These are phyloP conservation scores for Omphalea diandra DNA, from an alignment of 441 rosid species.

Conservation along the genomic window DNA sequence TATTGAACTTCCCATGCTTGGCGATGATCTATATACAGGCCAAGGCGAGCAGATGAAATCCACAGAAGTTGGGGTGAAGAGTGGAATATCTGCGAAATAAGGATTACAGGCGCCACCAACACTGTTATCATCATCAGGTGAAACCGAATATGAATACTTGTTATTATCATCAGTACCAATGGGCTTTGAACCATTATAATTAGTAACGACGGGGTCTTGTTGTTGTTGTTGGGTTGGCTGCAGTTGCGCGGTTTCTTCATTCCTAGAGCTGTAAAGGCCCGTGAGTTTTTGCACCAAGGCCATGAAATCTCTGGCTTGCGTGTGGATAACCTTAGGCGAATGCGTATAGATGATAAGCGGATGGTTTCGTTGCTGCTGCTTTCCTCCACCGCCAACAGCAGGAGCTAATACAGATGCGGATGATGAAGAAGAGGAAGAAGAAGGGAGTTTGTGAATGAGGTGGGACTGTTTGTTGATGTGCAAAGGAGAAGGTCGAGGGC, in stretches of 20 bases:
- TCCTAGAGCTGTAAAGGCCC: slow-evolving; percentile 43
- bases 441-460: slow-evolving; percentile 43
- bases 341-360: slow-evolving; percentile 82
- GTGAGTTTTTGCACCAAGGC: slow-evolving; percentile 76
- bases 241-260: background rate
- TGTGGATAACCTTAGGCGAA: slow-evolving; percentile 68
- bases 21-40: too few species aligned
- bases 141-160: slow-evolving; percentile 36
- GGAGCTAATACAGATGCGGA: background rate
- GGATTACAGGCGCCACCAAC: slow-evolving; percentile 25
- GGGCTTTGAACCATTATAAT: too few species aligned
- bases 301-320: slow-evolving; percentile 75
- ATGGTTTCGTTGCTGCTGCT: slow-evolving; percentile 29
- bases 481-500: slow-evolving; percentile 56
- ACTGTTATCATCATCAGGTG: too few species aligned
- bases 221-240: background rate
- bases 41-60: slow-evolving; percentile 41
- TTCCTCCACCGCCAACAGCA: background rate
- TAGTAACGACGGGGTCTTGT: too few species aligned
- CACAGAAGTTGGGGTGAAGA: slow-evolving; percentile 47
- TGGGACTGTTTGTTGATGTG: slow-evolving; percentile 54
- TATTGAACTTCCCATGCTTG: too few species aligned
- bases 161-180: too few species aligned
- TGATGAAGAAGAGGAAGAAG: slow-evolving; percentile 27
- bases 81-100: slow-evolving; percentile 41